A percentile compares a stretch with the other conserved stretches of the same genome.
Evolutionary conservation across 140 eudicot genomes (phyloP).

Genomic region (Ambrosia hybrid): DNA sequence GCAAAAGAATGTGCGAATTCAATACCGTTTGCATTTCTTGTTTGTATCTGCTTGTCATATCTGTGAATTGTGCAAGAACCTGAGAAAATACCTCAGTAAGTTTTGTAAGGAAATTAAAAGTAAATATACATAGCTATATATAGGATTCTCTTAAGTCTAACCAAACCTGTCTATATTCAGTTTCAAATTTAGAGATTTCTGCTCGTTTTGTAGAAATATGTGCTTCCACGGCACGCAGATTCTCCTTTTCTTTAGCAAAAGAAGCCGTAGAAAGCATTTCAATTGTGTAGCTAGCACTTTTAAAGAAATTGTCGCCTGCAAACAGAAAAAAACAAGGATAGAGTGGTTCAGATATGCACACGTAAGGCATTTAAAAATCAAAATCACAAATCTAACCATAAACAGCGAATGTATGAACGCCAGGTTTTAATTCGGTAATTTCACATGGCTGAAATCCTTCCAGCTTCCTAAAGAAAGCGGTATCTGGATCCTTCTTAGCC

Average conservation of each 20-base stretch:
- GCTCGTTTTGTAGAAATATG: constrained; percentile 73
- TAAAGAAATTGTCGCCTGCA: constrained; percentile 87
- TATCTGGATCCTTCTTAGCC: constrained; percentile 51
- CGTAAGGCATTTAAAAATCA: neutral
- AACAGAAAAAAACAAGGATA: neutral
- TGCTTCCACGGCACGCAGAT: constrained; percentile 73
- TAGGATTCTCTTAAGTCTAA: neutral
- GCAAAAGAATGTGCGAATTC: neutral
- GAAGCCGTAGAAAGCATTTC: constrained; percentile 75
- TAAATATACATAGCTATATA: neutral
- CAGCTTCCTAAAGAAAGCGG: constrained; percentile 39
- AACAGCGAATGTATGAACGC: constrained; percentile 77
- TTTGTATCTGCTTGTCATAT: constrained; percentile 81
- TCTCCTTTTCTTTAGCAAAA: constrained; percentile 64
- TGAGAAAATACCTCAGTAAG: constrained; percentile 20
- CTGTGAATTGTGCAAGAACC: constrained; percentile 89
- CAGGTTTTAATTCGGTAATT: constrained; percentile 74
- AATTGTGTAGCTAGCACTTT: constrained; percentile 81
- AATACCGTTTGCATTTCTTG: constrained; percentile 84
- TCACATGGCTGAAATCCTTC: constrained; percentile 96
- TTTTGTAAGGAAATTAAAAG: neutral
- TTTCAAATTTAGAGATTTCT: constrained; percentile 82
- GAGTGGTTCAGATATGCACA: neutral
- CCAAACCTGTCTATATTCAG: constrained; percentile 79
- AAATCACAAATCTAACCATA: constrained; percentile 50